Percentiles rank a stretch among this genome's conserved stretches.
Evolutionary conservation across 768 basidiomycete species (phyloP).

Genomic region (Lactifluus rugatus): DNA sequence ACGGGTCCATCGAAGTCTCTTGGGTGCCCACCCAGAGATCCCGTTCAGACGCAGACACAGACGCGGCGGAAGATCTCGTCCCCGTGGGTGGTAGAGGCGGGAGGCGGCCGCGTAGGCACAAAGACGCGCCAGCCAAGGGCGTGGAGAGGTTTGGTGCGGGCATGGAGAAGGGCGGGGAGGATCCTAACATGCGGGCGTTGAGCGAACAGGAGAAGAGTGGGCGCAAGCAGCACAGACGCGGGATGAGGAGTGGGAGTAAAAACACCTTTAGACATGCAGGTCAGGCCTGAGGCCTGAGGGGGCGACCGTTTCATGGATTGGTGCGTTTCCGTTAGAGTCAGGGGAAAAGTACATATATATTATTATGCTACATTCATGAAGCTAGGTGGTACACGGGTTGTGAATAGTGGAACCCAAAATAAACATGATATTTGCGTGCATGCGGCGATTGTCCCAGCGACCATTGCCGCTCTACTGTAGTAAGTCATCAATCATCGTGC

Average conservation of each 20-base stretch:
- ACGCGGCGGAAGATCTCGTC: conserved; percentile 20
- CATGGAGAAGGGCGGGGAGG: conserved; percentile 69
- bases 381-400: not conserved
- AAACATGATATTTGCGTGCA: not conserved
- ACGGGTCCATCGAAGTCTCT: conserved; percentile 74
- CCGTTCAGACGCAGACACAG: conserved; percentile 25
- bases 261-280: conserved; percentile 49
- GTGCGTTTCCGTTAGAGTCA: too few relatives aligned
- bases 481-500: not conserved
- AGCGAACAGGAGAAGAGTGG: conserved; percentile 65
- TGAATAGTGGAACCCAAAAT: not conserved
- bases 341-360: not conserved
- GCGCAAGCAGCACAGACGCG: conserved; percentile 68
- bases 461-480: not conserved
- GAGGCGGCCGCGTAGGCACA: conserved; percentile 25
- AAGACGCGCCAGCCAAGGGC: conserved; percentile 38
- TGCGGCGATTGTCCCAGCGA: not conserved
- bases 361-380: not conserved
- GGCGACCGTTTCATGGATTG: too few relatives aligned
- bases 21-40: conserved; percentile 53
- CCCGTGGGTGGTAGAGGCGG: conserved; percentile 17
- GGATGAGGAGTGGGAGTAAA: conserved; percentile 81
- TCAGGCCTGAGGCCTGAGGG: too few relatives aligned
- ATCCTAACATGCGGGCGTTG: conserved; percentile 33
- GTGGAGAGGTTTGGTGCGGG: conserved; percentile 81